Percentiles rank a stretch among this genome's conserved stretches.
phyloP scores from a whole-genome alignment of 148 eudicot genomes.

The Spergularia marina region DNA sequence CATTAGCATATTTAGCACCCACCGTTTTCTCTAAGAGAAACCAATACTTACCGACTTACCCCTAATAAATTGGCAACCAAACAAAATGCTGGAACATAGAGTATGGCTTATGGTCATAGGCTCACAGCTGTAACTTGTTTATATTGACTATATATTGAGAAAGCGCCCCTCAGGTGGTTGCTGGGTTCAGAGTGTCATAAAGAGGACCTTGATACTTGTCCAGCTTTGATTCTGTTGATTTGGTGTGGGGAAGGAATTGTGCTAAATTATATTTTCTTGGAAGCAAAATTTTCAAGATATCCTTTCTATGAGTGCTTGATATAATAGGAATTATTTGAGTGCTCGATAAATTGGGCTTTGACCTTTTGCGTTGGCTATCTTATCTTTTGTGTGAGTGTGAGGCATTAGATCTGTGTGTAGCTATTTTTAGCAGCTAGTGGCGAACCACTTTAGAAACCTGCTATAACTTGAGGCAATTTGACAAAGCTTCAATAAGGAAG shows the following conservation, averaged over 20 bases:
- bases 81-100: too few species aligned
- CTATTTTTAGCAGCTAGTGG: neutral
- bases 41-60: too few species aligned
- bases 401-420: neutral
- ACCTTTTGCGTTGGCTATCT: neutral
- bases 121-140: too few species aligned
- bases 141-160: too few species aligned
- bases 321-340: neutral
- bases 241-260: neutral
- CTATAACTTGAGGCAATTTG: neutral
- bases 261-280: neutral
- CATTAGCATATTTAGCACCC: neutral
- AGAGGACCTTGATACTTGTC: too few species aligned
- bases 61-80: too few species aligned
- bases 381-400: neutral
- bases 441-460: neutral
- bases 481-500: neutral
- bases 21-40: too few species aligned
- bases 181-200: too few species aligned
- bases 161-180: too few species aligned
- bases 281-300: conserved; percentile 21
- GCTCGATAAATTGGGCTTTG: neutral
- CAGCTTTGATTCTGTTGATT: neutral
- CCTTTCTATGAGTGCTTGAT: neutral
- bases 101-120: too few species aligned